Evolutionary conservation across 306 rosid genomes (phyloP), one percentile per base, ranked within the genome.

Genomic region (Rosa lucieae): DNA sequence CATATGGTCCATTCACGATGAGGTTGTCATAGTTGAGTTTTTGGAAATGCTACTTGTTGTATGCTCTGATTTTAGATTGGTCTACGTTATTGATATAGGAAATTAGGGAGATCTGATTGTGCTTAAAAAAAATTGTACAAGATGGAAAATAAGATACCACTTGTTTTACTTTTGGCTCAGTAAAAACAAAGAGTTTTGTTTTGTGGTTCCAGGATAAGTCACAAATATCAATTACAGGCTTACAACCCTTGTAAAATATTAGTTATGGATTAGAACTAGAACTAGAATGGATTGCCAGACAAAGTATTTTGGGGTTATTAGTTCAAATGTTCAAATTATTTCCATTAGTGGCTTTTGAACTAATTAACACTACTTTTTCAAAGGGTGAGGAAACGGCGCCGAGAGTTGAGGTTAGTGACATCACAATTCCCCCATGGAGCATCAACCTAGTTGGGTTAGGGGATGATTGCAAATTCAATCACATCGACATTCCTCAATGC

Each of bases 1-100:
- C 73, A 86, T 97, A 55, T 95, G 99, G 99, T 95, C 99, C 71
- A 96, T 92, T 71, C 99, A 95, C 85, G 92, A 95, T 78, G 92
- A 95, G 99, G 98, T 92, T 62, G 32, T 67, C 26, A 84, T 82
- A 56, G 61, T 79, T 88, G 80, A 70, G 47, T 37, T 59, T 43
- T 17, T 37, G 53, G 52, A 76, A 73, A 58, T 85, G 48, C 13
- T 20, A 68, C 67, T n/a, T 74, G 55, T 79, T n/a, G 70, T 72
- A 52, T 72, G 37, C 63, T 74, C 77, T 79, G 15, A 32, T 70
- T 58, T 82, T 76, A 53, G 74, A 70, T 70, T 76, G 55, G 58
- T 69, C 10, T 62, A 6, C 67, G 61, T 63, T 63, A 67, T 23
- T 46, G 55, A 67, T 69, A 23, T 42, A 42, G 9, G 5, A 23